Conservation (phyloP, 2,329 filamentous ascomycete species). For the Cladobotryum mycophilum region DNA sequence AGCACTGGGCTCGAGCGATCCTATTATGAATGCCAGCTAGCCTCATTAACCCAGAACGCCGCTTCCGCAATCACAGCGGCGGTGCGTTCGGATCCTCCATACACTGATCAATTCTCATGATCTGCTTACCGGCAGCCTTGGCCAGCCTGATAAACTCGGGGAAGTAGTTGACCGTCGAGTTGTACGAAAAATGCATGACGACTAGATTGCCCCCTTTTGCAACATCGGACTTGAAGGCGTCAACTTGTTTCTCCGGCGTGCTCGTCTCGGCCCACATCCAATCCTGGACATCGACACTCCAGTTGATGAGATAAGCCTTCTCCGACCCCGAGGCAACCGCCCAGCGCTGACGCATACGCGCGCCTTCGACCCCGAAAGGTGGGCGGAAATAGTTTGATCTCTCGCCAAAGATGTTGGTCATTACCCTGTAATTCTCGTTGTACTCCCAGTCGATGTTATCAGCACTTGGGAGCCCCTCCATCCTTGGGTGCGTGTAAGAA, state of each 20-base stretch:
- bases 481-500: constrained; percentile 63
- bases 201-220: constrained; percentile 56
- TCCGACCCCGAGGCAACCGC: constrained; percentile 44
- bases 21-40: too few species aligned
- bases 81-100: constrained; percentile 56
- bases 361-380: constrained; percentile 62
- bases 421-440: constrained; percentile 47
- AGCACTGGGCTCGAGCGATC: too few species aligned
- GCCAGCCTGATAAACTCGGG: constrained; percentile 59
- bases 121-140: constrained; percentile 55
- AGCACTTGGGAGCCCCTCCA: constrained; percentile 49
- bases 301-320: constrained; percentile 56
- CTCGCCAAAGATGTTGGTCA: constrained; percentile 32
- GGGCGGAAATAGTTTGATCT: constrained; percentile 56
- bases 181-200: constrained; percentile 64
- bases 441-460: constrained; percentile 57
- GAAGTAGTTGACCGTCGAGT: constrained; percentile 57
- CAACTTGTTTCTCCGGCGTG: constrained; percentile 61
- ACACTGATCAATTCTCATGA: constrained; percentile 63
- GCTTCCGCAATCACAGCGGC: constrained; percentile 20
- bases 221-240: constrained; percentile 58
- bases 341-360: constrained; percentile 58
- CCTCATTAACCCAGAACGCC: neutral
- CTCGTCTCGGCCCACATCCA: constrained; percentile 58
- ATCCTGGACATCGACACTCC: constrained; percentile 66